A percentile compares a stretch with the other conserved stretches of the same genome.
phyloP scores from a whole-genome alignment of 2,329 filamentous ascomycete genomes.

The Beauveria australis region DNA sequence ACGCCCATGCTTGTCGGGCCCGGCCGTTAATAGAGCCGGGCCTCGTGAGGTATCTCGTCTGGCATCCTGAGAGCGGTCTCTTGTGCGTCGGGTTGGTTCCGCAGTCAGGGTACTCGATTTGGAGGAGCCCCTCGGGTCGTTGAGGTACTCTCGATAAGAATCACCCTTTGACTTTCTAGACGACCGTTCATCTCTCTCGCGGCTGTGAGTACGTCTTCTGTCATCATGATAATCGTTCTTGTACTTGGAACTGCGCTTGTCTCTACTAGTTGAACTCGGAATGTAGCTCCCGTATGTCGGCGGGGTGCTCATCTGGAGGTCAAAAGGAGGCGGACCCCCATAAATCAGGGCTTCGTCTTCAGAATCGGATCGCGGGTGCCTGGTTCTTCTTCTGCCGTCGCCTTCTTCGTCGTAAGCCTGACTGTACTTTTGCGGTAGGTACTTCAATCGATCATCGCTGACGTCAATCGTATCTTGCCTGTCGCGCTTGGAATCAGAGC shows the following conservation, averaged over 20 bases:
- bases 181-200: constrained; percentile 12
- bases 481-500: constrained; percentile 15
- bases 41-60: constrained; percentile 22
- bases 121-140: constrained; percentile 31
- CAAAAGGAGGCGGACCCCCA: constrained; percentile 25
- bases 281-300: constrained; percentile 23
- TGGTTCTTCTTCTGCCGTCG: constrained; percentile 11
- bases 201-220: constrained; percentile 6
- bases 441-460: constrained; percentile 33
- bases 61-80: constrained; percentile 27
- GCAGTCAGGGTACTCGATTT: constrained; percentile 33
- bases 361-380: constrained; percentile 15
- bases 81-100: constrained; percentile 29
- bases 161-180: constrained; percentile 1
- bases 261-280: constrained; percentile 13
- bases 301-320: constrained; percentile 7
- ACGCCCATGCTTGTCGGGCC: constrained; percentile 12
- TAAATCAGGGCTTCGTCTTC: constrained; percentile 44
- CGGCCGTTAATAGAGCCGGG: constrained; percentile 17
- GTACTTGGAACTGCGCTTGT: constrained; percentile 19
- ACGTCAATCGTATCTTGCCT: constrained; percentile 15
- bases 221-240: constrained; percentile 8
- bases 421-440: constrained; percentile 41
- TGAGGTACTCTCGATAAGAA: constrained; percentile 13
- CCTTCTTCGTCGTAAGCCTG: constrained; percentile 24